phyloP scores from a whole-genome alignment of 2,329 filamentous ascomycete species.

The Colletotrichum neosansevieriae region DNA sequence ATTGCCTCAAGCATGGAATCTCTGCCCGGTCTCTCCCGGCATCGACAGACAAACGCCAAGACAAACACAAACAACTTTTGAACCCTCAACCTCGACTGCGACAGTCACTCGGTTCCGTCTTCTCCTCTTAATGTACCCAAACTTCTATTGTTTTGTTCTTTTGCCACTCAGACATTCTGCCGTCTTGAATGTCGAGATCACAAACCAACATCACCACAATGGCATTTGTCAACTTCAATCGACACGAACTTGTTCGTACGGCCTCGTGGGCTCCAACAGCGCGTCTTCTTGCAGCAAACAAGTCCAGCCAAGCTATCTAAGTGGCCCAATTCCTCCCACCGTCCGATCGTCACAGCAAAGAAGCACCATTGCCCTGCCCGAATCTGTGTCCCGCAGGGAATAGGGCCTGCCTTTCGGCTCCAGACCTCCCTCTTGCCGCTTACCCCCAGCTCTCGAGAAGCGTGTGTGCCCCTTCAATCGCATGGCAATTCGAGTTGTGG shows the following conservation, averaged over 20 bases:
- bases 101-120: too few species aligned
- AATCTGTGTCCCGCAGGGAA: conserved; percentile 16
- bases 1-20: background rate
- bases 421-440: conserved; percentile 23
- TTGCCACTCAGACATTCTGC: too few species aligned
- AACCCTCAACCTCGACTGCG: background rate
- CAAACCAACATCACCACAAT: too few species aligned
- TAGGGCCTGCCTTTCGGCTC: conserved; percentile 26
- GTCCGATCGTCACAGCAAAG: conserved; percentile 1
- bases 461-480: background rate
- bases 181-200: too few species aligned
- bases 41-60: background rate
- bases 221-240: background rate
- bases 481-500: conserved; percentile 3
- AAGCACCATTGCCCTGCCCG: conserved; percentile 20
- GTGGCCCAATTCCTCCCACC: background rate
- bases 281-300: background rate
- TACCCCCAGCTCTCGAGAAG: background rate
- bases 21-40: background rate
- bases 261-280: conserved; percentile 3
- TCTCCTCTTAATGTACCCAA: too few species aligned
- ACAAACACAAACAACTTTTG: background rate
- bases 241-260: too few species aligned
- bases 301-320: background rate
- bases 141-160: too few species aligned